Percentiles rank a stretch among this genome's conserved stretches.
phyloP scores from a whole-genome alignment of 371 early-diverging fungal species.

The Lichtheimia corymbifera region DNA sequence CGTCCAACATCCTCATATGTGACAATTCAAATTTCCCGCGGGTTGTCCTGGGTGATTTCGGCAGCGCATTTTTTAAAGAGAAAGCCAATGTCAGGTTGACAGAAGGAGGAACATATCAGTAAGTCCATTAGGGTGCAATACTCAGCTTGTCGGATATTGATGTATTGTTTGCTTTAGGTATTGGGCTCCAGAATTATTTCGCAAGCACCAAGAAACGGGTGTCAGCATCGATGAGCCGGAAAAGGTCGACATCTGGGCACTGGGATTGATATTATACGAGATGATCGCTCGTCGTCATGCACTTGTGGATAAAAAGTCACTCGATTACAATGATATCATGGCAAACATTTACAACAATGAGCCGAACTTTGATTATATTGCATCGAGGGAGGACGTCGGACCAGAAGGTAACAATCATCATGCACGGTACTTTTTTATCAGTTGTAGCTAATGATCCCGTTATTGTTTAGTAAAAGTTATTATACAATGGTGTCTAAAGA shows the following conservation, averaged over 20 bases:
- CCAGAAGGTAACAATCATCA: background rate
- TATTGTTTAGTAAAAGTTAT: background rate
- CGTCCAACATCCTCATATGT: conserved; percentile 10
- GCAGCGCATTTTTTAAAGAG: background rate
- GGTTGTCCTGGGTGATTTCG: conserved; percentile 9
- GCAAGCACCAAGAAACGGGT: too few species aligned
- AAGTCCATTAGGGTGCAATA: background rate
- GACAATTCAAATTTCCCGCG: background rate
- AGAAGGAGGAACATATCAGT: background rate
- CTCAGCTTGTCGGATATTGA: background rate
- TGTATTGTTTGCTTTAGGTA: background rate
- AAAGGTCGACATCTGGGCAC: conserved; percentile 4
- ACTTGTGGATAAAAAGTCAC: background rate
- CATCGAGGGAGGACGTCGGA: background rate
- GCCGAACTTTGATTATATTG: background rate
- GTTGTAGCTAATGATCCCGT: background rate
- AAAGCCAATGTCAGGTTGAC: background rate
- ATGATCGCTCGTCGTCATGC: background rate
- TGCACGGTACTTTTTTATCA: background rate
- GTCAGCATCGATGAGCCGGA: background rate
- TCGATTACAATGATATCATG: background rate
- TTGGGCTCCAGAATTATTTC: background rate
- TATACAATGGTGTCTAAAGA: background rate
- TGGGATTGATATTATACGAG: conserved; percentile 11
- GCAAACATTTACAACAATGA: background rate